phyloP scores from a whole-genome alignment of 495 filamentous ascomycete genomes.

The Corynascus novoguineensis region DNA sequence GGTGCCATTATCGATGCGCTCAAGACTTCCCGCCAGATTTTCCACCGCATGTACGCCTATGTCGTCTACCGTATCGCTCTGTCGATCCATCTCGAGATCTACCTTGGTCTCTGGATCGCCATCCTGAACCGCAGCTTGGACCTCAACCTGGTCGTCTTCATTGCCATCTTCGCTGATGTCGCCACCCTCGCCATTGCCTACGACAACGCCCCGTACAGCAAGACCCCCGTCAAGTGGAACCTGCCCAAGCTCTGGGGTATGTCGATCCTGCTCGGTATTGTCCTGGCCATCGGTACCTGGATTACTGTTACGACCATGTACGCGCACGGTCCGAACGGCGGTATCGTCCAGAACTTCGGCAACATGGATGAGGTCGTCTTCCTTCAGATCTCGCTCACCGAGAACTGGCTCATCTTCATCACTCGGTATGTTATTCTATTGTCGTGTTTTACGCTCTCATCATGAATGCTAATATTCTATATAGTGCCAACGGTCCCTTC shows the following conservation, averaged over 20 bases:
- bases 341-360: conserved; percentile 85
- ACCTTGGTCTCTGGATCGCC: conserved; percentile 85
- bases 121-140: conserved; percentile 78
- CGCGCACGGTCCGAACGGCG: conserved; percentile 57
- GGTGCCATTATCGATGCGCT: conserved; percentile 89
- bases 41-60: conserved; percentile 96
- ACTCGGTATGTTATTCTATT: conserved; percentile 55
- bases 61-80: conserved; percentile 93
- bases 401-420: conserved; percentile 97
- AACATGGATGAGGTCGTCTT: conserved; percentile 77
- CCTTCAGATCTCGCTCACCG: conserved; percentile 82
- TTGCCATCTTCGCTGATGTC: conserved; percentile 92
- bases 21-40: conserved; percentile 92
- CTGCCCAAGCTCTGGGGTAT: conserved; percentile 88
- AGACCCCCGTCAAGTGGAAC: conserved; percentile 90
- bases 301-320: conserved; percentile 76
- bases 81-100: conserved; percentile 84
- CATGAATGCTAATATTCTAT: conserved; percentile 5
- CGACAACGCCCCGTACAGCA: conserved; percentile 84
- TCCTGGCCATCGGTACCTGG: conserved; percentile 79
- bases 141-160: conserved; percentile 82
- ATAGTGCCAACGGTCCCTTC: conserved; percentile 72
- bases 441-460: not conserved
- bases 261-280: conserved; percentile 72
- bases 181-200: conserved; percentile 91